phyloP scores from a whole-genome alignment of 1,284 basidiomycete genomes.

The Papiliotrema fonsecae region DNA sequence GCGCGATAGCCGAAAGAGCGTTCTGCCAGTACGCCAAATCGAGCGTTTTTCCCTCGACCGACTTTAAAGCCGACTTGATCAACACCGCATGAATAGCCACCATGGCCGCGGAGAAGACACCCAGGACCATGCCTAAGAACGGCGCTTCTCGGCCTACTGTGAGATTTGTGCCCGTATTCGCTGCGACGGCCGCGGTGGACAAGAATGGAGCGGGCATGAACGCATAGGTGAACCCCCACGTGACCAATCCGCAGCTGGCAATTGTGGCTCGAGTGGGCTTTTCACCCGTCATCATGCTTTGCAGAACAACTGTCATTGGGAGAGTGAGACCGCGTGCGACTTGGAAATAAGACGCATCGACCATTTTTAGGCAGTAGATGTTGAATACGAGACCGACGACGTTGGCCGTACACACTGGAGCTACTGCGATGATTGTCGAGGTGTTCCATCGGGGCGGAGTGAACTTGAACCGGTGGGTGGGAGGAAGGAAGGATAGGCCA shows the following conservation, averaged over 20 bases:
- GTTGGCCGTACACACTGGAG: constrained; percentile 17
- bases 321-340: constrained; percentile 45
- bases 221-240: constrained; percentile 26
- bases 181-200: constrained; percentile 9
- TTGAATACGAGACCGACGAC: constrained; percentile 70
- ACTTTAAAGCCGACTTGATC: constrained; percentile 23
- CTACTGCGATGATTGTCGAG: constrained; percentile 28
- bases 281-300: constrained; percentile 17
- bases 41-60: constrained; percentile 19
- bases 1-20: constrained; percentile 10
- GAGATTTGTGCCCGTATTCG: neutral
- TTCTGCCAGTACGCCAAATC: constrained; percentile 30
- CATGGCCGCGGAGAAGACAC: constrained; percentile 18
- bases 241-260: constrained; percentile 22
- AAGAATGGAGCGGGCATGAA: constrained; percentile 15
- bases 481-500: constrained; percentile 7
- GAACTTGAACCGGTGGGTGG: constrained; percentile 7
- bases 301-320: constrained; percentile 20
- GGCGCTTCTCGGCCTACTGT: constrained; percentile 13
- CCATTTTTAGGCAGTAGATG: constrained; percentile 65
- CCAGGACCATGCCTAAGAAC: constrained; percentile 31
- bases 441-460: constrained; percentile 14
- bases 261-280: constrained; percentile 18
- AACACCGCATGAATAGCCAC: constrained; percentile 29
- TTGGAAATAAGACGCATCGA: constrained; percentile 73